Evolutionary conservation across 352 stramenopile species (phyloP).

Genomic region (Phytopythium litorale): DNA sequence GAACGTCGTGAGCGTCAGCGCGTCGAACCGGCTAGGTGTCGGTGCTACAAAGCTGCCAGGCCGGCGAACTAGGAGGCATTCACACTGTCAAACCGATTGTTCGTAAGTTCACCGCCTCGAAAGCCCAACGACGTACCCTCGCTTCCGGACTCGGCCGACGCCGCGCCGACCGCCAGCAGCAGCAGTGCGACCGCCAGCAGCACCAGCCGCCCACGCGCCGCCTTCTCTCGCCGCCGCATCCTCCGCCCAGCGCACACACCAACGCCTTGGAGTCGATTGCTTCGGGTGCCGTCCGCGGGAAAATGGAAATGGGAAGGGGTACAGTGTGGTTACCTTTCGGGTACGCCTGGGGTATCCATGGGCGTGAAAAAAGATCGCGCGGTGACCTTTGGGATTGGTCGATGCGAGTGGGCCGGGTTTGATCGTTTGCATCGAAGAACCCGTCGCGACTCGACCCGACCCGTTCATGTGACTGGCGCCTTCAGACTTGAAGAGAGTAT

Average conservation of each 20-base stretch:
- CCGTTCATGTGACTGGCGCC: neutral
- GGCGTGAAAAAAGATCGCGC: neutral
- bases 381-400: neutral
- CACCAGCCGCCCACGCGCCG: neutral
- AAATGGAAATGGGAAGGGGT: neutral
- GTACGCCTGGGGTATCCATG: neutral
- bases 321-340: neutral
- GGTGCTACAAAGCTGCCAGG: conserved; percentile 51
- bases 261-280: neutral
- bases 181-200: neutral
- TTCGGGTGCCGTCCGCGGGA: neutral
- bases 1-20: conserved; percentile 68
- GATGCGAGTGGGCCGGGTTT: neutral
- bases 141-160: neutral
- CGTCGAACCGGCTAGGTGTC: conserved; percentile 30
- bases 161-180: neutral
- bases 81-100: neutral
- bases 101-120: too few relatives aligned
- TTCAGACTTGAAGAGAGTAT: conserved; percentile 3
- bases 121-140: neutral
- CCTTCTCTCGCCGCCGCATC: neutral
- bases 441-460: neutral
- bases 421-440: too few relatives aligned
- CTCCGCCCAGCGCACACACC: neutral
- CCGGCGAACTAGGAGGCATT: conserved; percentile 7